Percentiles rank a stretch among this genome's conserved stretches.
Conservation (phyloP, 805 yeast species). For the Candida piceae region DNA sequence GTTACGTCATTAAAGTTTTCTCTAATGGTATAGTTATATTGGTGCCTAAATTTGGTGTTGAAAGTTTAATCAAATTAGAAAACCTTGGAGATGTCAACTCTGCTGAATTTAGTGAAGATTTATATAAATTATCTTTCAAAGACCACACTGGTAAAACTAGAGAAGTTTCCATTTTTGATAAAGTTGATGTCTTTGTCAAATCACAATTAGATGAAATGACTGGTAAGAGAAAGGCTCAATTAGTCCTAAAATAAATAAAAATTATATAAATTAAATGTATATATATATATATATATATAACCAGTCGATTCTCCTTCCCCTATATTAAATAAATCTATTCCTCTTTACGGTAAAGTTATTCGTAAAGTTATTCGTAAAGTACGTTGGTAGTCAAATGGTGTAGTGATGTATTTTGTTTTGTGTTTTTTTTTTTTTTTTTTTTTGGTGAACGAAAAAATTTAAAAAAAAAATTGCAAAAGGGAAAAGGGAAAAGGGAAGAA, state of each 20-base stretch:
- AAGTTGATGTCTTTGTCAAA: constrained; percentile 75
- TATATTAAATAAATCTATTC: too few species aligned
- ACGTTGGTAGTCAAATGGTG: background rate
- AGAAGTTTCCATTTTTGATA: constrained; percentile 64
- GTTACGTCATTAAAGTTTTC: constrained; percentile 87
- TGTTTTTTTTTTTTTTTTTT: background rate
- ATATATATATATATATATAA: too few species aligned
- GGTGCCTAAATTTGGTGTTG: constrained; percentile 95
- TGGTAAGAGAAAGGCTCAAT: constrained; percentile 88
- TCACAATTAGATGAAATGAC: constrained; percentile 81
- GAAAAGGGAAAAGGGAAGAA: too few species aligned
- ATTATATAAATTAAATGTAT: too few species aligned
- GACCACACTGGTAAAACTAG: constrained; percentile 37
- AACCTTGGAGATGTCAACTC: constrained; percentile 60
- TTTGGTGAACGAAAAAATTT: too few species aligned
- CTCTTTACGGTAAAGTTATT: too few species aligned
- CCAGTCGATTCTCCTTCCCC: too few species aligned
- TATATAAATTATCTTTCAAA: constrained; percentile 59
- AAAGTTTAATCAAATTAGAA: constrained; percentile 82
- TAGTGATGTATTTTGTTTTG: background rate
- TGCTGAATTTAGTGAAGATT: constrained; percentile 71
- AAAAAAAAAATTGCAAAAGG: too few species aligned
- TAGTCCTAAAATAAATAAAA: constrained; percentile 43
- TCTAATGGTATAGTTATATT: constrained; percentile 91
- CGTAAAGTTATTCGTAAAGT: too few species aligned